A percentile compares a stretch with the other conserved stretches of the same genome.
Evolutionary conservation across 2,329 filamentous ascomycete species (phyloP).

Genomic region (Botrytis tulipae): DNA sequence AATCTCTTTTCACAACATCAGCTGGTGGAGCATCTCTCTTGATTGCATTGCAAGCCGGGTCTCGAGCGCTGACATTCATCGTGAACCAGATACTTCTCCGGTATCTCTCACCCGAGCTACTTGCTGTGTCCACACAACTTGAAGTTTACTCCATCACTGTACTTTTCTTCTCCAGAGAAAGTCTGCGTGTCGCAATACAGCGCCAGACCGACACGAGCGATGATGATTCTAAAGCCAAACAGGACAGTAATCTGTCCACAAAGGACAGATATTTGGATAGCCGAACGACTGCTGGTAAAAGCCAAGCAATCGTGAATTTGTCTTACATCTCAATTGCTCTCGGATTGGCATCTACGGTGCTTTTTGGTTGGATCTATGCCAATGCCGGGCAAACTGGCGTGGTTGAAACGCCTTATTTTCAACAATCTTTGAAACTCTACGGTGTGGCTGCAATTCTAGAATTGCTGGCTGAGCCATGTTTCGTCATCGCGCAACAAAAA

Average conservation of each 20-base stretch:
- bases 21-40: constrained; percentile 46
- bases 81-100: constrained; percentile 91
- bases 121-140: constrained; percentile 84
- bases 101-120: constrained; percentile 77
- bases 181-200: constrained; percentile 86
- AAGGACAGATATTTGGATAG: constrained; percentile 3
- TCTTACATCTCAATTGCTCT: constrained; percentile 75
- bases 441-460: constrained; percentile 64
- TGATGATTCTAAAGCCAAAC: constrained; percentile 17
- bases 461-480: constrained; percentile 81
- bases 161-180: constrained; percentile 93
- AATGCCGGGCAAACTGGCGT: constrained; percentile 48
- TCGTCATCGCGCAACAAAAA: constrained; percentile 80
- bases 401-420: constrained; percentile 61
- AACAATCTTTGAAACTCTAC: constrained; percentile 53
- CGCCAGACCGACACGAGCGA: constrained; percentile 55
- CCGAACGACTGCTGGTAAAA: constrained; percentile 41
- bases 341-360: constrained; percentile 61
- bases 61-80: constrained; percentile 83
- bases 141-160: constrained; percentile 91
- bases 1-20: constrained; percentile 25
- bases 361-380: constrained; percentile 68
- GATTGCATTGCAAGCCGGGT: constrained; percentile 82
- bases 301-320: constrained; percentile 83
- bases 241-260: background rate